Base-by-base conservation (phyloP, 768 basidiomycete genomes). In the Suillus subaureus region DNA sequence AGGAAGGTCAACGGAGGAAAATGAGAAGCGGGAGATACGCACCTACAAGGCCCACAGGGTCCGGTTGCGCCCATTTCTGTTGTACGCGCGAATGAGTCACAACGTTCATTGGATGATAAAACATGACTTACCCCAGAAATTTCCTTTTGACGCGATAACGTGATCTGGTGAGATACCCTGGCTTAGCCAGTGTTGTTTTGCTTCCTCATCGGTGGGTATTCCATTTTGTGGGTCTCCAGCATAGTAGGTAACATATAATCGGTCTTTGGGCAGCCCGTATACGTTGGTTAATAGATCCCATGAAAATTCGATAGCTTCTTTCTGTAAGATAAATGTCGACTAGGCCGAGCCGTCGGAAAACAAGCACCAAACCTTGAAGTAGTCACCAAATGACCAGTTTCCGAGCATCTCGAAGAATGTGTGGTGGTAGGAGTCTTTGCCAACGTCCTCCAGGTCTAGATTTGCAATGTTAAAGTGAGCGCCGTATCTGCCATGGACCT, bases 361-460 rank as follows among this genome's bases (percentile, higher is more conserved):
- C n/a, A 51, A 9, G 45, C 43, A 37, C 71, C 76, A 54, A 61
- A 88, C 96, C 88, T 99, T 99, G 89, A 99, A 99, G 82, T 99
- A 99, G 78, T 99, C 96, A 0, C 97, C 97, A 70, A 99, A 99
- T 5, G 96, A 98, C 97, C 97, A 99, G 78, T 99, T 99, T 45
- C 97, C 97, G 68, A 99, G 80, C 97, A 99, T 99, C 80, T 99
- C 97, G 73, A 99, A 99, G 81, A 97, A 96, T 2, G 94, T 97
- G 74, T 97, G 93, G 73, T 98, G 97, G 77, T 98, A 98, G 2
- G 95, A 96, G 75, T 98, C 97, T 79, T 96, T 97, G 45, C 97
- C 97, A 65, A 99, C 97, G 79, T 99, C 97, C 75, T 99, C 97
- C 65, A 99, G 85, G 79, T 99, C 97, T 99, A 35, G 11, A 15